Conservation (phyloP, 192 early-diverging fungal species). For the Lobosporangium transversale region DNA sequence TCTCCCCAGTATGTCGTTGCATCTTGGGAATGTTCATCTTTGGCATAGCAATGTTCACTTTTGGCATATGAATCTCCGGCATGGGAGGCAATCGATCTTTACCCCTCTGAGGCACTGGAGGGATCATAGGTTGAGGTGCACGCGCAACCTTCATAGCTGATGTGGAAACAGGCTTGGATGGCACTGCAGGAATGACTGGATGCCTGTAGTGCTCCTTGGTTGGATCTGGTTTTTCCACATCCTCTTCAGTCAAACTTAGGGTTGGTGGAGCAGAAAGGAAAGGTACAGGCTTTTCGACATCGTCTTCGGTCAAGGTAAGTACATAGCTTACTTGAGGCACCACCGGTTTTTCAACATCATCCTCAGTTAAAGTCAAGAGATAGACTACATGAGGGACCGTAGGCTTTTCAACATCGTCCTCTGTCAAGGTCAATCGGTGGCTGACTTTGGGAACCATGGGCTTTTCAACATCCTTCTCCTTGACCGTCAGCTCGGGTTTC, state of each 20-base stretch:
- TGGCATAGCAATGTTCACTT: too few species aligned
- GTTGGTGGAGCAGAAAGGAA: background rate
- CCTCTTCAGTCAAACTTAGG: constrained; percentile 7
- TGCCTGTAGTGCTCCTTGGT: constrained; percentile 3
- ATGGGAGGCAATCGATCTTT: constrained; percentile 4
- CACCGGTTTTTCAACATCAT: constrained; percentile 28
- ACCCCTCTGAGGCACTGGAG: constrained; percentile 1
- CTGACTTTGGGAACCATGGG: constrained; percentile 2
- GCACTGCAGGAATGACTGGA: constrained; percentile 11
- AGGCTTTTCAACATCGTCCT: constrained; percentile 24
- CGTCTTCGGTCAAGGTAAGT: constrained; percentile 21
- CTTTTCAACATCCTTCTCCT: constrained; percentile 12
- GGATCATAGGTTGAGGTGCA: constrained; percentile 30
- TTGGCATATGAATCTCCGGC: background rate
- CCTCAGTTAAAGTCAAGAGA: constrained; percentile 10
- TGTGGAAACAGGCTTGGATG: constrained; percentile 7
- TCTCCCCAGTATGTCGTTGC: background rate
- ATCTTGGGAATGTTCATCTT: constrained; percentile 5
- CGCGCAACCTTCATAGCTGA: constrained; percentile 1
- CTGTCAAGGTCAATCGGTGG: constrained; percentile 4
- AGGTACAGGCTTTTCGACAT: constrained; percentile 17
- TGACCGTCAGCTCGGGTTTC: background rate
- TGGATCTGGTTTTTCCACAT: constrained; percentile 24
- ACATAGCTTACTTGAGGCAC: constrained; percentile 6
- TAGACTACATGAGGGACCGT: background rate